Evolutionary conservation across 1,139 yeast genomes (phyloP).

Genomic region (Nakaseomyces uthaithaninus): DNA sequence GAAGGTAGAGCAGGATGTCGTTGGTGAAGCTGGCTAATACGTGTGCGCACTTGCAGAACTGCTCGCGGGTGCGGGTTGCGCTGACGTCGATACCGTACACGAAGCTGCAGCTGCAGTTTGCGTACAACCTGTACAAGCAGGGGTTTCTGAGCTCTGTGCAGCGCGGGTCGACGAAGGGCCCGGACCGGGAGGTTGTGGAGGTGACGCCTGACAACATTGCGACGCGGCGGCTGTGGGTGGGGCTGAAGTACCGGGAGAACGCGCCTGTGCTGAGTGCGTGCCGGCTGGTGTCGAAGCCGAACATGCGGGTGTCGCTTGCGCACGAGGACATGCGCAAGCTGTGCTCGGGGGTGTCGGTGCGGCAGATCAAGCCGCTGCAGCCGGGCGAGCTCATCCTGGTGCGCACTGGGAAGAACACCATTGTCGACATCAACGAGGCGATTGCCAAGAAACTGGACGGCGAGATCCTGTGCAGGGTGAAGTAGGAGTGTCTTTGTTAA

Average conservation of each 20-base stretch:
- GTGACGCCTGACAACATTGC: constrained; percentile 84
- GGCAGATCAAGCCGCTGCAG: constrained; percentile 71
- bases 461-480: constrained; percentile 74
- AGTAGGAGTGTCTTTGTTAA: too few relatives aligned
- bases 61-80: constrained; percentile 65
- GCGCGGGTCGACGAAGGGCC: constrained; percentile 85
- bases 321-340: constrained; percentile 60
- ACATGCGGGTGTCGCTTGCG: constrained; percentile 59
- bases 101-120: constrained; percentile 72
- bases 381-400: constrained; percentile 87
- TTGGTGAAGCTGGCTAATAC: constrained; percentile 75
- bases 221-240: constrained; percentile 85
- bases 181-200: constrained; percentile 65
- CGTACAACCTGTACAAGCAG: constrained; percentile 78
- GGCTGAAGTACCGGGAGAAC: constrained; percentile 77
- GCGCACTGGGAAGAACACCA: constrained; percentile 40
- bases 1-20: constrained; percentile 54
- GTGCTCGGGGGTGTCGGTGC: constrained; percentile 67
- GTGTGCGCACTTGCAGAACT: constrained; percentile 86
- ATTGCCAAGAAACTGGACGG: constrained; percentile 67
- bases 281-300: constrained; percentile 76
- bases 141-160: constrained; percentile 83
- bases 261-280: constrained; percentile 68
- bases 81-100: constrained; percentile 80
- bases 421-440: constrained; percentile 77